Conservation (phyloP, 805 yeast genomes). For the Metschnikowia arizonensis region DNA sequence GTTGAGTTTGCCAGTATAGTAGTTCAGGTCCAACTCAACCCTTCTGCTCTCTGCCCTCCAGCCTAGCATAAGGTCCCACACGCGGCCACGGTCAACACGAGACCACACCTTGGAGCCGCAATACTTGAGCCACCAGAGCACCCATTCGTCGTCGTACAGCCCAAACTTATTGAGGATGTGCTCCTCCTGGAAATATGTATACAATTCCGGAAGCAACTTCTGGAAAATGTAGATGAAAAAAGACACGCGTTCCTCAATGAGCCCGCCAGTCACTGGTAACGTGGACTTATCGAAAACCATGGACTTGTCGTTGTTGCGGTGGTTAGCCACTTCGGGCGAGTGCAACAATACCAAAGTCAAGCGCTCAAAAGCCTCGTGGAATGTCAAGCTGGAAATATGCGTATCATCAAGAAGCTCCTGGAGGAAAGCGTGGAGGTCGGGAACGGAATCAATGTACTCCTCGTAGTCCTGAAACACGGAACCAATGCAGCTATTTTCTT, state of each 20-base stretch:
- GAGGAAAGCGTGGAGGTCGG: conserved; percentile 22
- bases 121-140: conserved; percentile 92
- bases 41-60: conserved; percentile 48
- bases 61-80: conserved; percentile 86
- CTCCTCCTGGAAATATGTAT: conserved; percentile 74
- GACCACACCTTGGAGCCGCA: conserved; percentile 85
- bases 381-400: conserved; percentile 39
- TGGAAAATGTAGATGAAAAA: conserved; percentile 63
- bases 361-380: conserved; percentile 71
- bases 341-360: conserved; percentile 71
- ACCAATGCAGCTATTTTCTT: conserved; percentile 29
- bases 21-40: conserved; percentile 26
- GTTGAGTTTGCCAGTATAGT: conserved; percentile 32
- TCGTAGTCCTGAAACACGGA: conserved; percentile 37
- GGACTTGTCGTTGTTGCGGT: conserved; percentile 8
- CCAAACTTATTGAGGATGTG: conserved; percentile 59
- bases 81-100: conserved; percentile 73
- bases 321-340: conserved; percentile 50
- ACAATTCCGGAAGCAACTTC: conserved; percentile 67
- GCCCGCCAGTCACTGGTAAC: conserved; percentile 56
- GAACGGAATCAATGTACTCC: conserved; percentile 32
- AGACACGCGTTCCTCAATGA: conserved; percentile 61
- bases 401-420: conserved; percentile 27
- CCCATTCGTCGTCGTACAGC: conserved; percentile 75
- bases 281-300: conserved; percentile 31